These are phyloP conservation scores for Globisporangium orthogonon DNA, from an alignment of 352 stramenopile species.

Conservation along the genomic window DNA sequence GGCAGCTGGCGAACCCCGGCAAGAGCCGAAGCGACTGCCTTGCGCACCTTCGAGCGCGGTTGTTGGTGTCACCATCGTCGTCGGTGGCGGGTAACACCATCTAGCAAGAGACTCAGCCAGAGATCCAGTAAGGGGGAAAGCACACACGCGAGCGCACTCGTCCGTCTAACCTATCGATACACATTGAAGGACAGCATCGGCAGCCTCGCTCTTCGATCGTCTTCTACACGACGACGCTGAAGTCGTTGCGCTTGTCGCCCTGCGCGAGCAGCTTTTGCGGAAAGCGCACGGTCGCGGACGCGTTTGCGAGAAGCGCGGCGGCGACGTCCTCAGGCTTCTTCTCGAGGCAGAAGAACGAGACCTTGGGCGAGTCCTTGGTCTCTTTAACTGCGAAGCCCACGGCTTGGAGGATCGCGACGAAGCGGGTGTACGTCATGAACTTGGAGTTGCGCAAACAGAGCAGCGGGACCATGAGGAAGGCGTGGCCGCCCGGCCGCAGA, in stretches of 20 bases:
- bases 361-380: constrained; percentile 74
- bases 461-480: constrained; percentile 77
- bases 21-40: constrained; percentile 52
- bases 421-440: constrained; percentile 70
- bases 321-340: constrained; percentile 21
- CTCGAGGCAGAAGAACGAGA: constrained; percentile 78
- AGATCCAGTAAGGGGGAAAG: background rate
- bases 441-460: constrained; percentile 70
- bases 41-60: constrained; percentile 21
- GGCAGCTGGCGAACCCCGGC: constrained; percentile 50
- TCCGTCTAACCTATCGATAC: background rate
- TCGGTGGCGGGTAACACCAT: too few species aligned
- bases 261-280: constrained; percentile 38
- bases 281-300: constrained; percentile 20
- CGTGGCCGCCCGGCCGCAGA: constrained; percentile 36
- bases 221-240: constrained; percentile 52
- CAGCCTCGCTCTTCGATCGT: background rate
- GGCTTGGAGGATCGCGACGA: constrained; percentile 58
- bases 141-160: too few species aligned
- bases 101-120: background rate
- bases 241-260: constrained; percentile 59
- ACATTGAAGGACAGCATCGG: background rate
- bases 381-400: constrained; percentile 62
- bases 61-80: background rate
- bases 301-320: constrained; percentile 5